phyloP scores from a whole-genome alignment of 441 rosid species.

The Iberis amara region DNA sequence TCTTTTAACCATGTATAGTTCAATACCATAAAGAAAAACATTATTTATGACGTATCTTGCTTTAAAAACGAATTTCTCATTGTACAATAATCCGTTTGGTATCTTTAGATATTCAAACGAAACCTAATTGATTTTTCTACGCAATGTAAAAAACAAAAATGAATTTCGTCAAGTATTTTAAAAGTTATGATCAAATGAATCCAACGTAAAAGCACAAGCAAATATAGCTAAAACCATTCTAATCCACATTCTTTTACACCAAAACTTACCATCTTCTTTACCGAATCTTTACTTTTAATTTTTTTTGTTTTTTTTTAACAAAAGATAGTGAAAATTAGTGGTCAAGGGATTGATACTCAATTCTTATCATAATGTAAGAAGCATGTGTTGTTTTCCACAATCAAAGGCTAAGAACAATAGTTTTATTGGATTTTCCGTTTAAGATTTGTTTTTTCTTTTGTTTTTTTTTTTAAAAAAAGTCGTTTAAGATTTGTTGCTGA shows the following conservation, averaged over 20 bases:
- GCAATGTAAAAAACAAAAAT: slow-evolving; percentile 27
- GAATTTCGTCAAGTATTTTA: slow-evolving; percentile 29
- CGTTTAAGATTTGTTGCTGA: too few relatives aligned
- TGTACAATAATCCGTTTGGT: not conserved
- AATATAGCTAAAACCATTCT: slow-evolving; percentile 20
- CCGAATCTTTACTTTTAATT: too few relatives aligned
- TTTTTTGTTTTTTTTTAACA: too few relatives aligned
- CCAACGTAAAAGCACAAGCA: slow-evolving; percentile 42
- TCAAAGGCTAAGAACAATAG: too few relatives aligned
- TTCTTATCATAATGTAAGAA: too few relatives aligned
- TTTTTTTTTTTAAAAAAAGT: too few relatives aligned
- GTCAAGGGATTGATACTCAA: too few relatives aligned
- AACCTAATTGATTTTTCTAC: slow-evolving; percentile 45
- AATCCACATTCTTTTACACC: not conserved
- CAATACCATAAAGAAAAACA: slow-evolving; percentile 25
- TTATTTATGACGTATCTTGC: slow-evolving; percentile 36
- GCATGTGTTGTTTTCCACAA: too few relatives aligned
- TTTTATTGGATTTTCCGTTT: too few relatives aligned
- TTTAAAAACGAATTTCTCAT: slow-evolving; percentile 35
- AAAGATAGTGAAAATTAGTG: too few relatives aligned
- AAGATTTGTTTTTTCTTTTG: too few relatives aligned
- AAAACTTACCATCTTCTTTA: too few relatives aligned
- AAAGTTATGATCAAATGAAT: slow-evolving; percentile 30
- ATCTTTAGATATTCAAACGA: slow-evolving; percentile 24
- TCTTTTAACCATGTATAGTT: slow-evolving; percentile 9